Evolutionary conservation across 805 yeast species (phyloP).

Genomic region (Candida sonorensis): DNA sequence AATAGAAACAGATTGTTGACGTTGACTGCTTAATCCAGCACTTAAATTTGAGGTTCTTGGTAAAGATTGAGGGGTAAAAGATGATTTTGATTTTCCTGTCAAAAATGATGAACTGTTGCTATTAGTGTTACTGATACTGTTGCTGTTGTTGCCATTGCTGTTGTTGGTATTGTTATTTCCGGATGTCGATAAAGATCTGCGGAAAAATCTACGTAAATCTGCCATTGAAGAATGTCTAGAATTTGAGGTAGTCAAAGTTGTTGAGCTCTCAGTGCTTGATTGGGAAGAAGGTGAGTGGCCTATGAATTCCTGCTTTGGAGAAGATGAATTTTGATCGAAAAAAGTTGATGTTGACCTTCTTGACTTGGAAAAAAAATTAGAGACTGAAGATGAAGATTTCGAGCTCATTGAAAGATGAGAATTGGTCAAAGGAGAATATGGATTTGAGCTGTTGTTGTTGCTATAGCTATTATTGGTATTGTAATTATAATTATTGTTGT

Average conservation of each 20-base stretch:
- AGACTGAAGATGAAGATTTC: conserved; percentile 40
- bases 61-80: conserved; percentile 13
- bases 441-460: neutral
- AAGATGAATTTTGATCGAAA: conserved; percentile 21
- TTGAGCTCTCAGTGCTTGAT: conserved; percentile 21
- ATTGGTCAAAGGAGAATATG: too few species aligned
- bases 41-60: conserved; percentile 28
- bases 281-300: conserved; percentile 27
- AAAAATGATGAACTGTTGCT: too few species aligned
- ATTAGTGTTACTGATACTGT: too few species aligned
- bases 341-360: conserved; percentile 32
- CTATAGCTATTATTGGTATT: too few species aligned
- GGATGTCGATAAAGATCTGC: conserved; percentile 29
- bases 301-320: conserved; percentile 28
- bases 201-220: conserved; percentile 67
- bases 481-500: too few species aligned
- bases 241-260: conserved; percentile 18
- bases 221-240: conserved; percentile 75
- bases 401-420: conserved; percentile 3
- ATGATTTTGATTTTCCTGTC: too few species aligned
- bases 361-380: conserved; percentile 43
- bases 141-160: too few species aligned
- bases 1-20: conserved; percentile 14
- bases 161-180: too few species aligned
- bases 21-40: conserved; percentile 30